These are phyloP conservation scores for Metschnikowia hibisci DNA, from an alignment of 805 yeast species.

Conservation along the genomic window DNA sequence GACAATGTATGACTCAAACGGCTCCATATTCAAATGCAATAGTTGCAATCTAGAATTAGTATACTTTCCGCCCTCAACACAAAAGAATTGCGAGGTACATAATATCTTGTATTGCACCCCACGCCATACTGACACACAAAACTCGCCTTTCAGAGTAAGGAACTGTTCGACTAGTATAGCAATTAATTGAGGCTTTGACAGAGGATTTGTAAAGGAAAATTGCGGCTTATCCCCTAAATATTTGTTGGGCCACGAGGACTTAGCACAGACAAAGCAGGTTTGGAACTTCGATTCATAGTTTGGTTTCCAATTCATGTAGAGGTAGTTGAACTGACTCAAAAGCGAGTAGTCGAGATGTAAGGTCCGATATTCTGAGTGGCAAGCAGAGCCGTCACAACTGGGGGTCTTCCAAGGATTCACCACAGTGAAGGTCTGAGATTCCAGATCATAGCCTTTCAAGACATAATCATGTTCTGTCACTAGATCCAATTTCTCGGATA, in stretches of 20 bases:
- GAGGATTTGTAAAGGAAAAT: conserved; percentile 34
- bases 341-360: conserved; percentile 19
- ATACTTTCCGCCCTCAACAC: conserved; percentile 19
- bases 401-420: conserved; percentile 36
- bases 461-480: conserved; percentile 70
- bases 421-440: conserved; percentile 8
- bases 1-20: conserved; percentile 27
- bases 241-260: conserved; percentile 9
- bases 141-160: conserved; percentile 4
- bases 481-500: conserved; percentile 36
- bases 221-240: conserved; percentile 40
- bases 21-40: conserved; percentile 25
- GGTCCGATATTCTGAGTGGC: conserved; percentile 4
- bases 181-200: conserved; percentile 25
- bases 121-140: conserved; percentile 14
- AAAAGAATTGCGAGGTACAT: conserved; percentile 20
- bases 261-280: conserved; percentile 21
- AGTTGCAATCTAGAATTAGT: conserved; percentile 39
- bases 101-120: conserved; percentile 4
- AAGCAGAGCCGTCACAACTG: conserved; percentile 1
- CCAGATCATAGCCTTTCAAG: conserved; percentile 25
- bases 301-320: conserved; percentile 70
- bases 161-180: conserved; percentile 17
- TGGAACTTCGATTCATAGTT: conserved; percentile 18
- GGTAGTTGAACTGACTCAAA: conserved; percentile 37